Percentiles rank a stretch among this genome's conserved stretches.
Evolutionary conservation across 129 eudicot genomes (phyloP).

Genomic region (Kitagawia praeruptora): DNA sequence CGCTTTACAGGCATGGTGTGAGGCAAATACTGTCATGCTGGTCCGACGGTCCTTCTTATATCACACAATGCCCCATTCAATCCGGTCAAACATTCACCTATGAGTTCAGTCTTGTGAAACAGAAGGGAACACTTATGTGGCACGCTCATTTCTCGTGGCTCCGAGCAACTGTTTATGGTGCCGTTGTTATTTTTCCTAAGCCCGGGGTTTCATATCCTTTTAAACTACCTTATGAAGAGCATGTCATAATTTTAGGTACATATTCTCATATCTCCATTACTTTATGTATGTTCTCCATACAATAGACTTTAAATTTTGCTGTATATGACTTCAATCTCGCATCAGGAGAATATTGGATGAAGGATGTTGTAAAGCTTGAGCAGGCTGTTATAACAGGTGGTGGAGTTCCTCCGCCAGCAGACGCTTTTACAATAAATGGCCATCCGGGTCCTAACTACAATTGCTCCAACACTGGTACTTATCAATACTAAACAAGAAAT

Average conservation of each 20-base stretch:
- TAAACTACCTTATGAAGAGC: constrained; percentile 60
- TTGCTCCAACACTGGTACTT: constrained; percentile 56
- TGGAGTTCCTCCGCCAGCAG: constrained; percentile 49
- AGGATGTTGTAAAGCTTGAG: constrained; percentile 52
- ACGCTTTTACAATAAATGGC: constrained; percentile 72
- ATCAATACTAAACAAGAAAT: neutral
- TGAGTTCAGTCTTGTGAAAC: constrained; percentile 50
- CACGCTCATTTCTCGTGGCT: constrained; percentile 82
- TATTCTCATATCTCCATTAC: neutral
- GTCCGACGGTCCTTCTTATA: constrained; percentile 76
- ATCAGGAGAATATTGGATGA: constrained; percentile 66
- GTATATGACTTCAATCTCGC: neutral
- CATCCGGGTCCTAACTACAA: constrained; percentile 71
- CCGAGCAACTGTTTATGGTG: constrained; percentile 79
- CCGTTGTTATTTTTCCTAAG: constrained; percentile 62
- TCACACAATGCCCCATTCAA: constrained; percentile 91
- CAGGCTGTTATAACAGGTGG: constrained; percentile 43
- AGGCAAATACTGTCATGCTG: constrained; percentile 64
- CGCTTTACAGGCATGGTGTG: constrained; percentile 68
- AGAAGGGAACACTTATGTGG: constrained; percentile 75
- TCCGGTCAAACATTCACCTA: constrained; percentile 60
- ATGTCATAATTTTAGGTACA: constrained; percentile 47
- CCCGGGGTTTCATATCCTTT: constrained; percentile 63
- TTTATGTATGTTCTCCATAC: neutral
- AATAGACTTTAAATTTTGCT: neutral